Percentiles rank a stretch among this genome's conserved stretches.
Evolutionary conservation across 345 rosid genomes (phyloP).

Genomic region (Odontarrhena argentea): DNA sequence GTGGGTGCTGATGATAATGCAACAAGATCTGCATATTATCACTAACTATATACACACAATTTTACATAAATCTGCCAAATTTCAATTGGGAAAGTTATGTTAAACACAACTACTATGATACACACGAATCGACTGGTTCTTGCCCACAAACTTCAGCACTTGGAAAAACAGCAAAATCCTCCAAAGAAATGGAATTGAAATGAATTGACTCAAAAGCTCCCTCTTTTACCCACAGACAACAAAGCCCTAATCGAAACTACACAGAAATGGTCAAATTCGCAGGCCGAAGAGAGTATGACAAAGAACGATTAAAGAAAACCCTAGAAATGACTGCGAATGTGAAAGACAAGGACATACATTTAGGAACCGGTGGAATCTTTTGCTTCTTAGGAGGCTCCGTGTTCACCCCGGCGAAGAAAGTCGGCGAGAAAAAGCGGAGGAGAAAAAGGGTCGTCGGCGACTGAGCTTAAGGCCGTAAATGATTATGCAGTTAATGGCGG

Average conservation of each 20-base stretch:
- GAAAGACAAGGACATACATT: conserved; percentile 12
- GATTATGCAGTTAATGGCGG: conserved; percentile 37
- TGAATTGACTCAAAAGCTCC: conserved; percentile 19
- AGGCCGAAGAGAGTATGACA: conserved; percentile 12
- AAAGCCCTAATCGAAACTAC: conserved; percentile 28
- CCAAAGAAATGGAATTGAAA: conserved; percentile 16
- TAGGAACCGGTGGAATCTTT: background rate
- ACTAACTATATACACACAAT: conserved; percentile 3
- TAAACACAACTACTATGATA: background rate
- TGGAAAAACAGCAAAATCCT: background rate
- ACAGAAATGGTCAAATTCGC: background rate
- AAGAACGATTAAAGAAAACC: conserved; percentile 28
- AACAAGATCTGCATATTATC: conserved; percentile 11
- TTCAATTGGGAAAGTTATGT: background rate
- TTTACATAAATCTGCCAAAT: background rate
- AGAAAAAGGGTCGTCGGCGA: background rate
- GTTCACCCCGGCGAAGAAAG: background rate
- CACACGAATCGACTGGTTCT: conserved; percentile 7
- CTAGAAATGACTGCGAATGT: conserved; percentile 30
- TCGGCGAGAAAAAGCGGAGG: conserved; percentile 9
- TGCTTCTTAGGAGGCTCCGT: background rate
- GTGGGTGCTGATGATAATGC: conserved; percentile 15
- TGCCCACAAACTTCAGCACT: conserved; percentile 18
- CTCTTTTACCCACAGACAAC: background rate
- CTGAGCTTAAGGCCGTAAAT: conserved; percentile 8